A percentile compares a stretch with the other conserved stretches of the same genome.
Evolutionary conservation across 768 basidiomycete genomes (phyloP).

Genomic region (Dendrothele bispora): DNA sequence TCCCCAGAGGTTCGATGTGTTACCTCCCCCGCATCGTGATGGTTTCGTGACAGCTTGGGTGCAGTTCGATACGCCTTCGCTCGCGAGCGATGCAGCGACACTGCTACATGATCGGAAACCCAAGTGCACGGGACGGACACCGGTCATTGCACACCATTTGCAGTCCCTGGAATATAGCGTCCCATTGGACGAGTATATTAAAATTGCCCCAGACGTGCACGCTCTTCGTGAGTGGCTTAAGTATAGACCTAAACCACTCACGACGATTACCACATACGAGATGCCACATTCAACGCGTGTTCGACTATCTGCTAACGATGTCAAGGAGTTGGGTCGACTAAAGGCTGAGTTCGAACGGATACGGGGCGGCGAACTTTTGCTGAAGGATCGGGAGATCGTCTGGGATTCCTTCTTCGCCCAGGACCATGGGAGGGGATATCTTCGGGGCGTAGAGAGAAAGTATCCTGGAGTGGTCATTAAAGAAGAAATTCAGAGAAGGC

Average conservation of each 20-base stretch:
- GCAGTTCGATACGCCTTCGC: conserved; percentile 47
- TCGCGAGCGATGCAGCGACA: conserved; percentile 52
- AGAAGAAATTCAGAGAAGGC: conserved; percentile 38
- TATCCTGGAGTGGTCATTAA: conserved; percentile 44
- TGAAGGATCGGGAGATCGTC: conserved; percentile 45
- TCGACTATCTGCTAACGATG: conserved; percentile 49
- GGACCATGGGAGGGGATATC: conserved; percentile 39
- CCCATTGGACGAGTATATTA: conserved; percentile 32
- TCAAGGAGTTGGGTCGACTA: conserved; percentile 50
- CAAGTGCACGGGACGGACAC: conserved; percentile 42
- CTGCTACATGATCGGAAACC: conserved; percentile 49
- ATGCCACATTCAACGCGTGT: conserved; percentile 31
- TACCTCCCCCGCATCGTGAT: conserved; percentile 50
- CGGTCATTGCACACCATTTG: conserved; percentile 52
- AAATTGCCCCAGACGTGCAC: conserved; percentile 44
- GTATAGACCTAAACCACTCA: conserved; percentile 25
- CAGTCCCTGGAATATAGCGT: conserved; percentile 51
- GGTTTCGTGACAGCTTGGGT: conserved; percentile 56
- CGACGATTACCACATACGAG: conserved; percentile 14
- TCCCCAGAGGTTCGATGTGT: conserved; percentile 42
- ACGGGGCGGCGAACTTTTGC: conserved; percentile 59
- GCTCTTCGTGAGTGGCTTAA: conserved; percentile 39
- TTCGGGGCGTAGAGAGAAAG: conserved; percentile 41
- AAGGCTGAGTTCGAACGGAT: conserved; percentile 65
- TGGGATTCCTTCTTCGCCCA: conserved; percentile 69